Evolutionary conservation across 495 filamentous ascomycete species (phyloP).

Genomic region (Terfezia boudieri): DNA sequence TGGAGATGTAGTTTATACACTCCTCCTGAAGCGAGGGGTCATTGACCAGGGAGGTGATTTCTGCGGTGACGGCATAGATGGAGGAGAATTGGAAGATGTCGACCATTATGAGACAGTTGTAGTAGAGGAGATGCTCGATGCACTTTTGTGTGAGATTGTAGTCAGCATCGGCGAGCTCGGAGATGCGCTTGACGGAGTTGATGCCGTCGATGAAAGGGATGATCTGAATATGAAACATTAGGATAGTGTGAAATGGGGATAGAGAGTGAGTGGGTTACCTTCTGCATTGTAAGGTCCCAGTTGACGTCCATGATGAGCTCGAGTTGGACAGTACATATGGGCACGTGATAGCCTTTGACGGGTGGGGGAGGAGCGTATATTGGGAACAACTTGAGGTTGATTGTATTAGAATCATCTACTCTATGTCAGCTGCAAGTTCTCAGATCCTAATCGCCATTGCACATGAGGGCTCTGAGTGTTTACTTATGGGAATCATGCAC

Average conservation of each 20-base stretch:
- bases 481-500: constrained; percentile 87
- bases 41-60: constrained; percentile 49
- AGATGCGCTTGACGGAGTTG: constrained; percentile 64
- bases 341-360: constrained; percentile 71
- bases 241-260: not conserved
- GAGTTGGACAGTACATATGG: constrained; percentile 66
- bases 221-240: constrained; percentile 26
- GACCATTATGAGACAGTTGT: constrained; percentile 63
- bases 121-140: constrained; percentile 72
- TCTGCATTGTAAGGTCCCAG: constrained; percentile 78
- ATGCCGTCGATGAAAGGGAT: constrained; percentile 74
- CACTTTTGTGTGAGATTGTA: constrained; percentile 63
- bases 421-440: not conserved
- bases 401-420: constrained; percentile 70
- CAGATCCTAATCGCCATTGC: not conserved
- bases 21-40: constrained; percentile 57
- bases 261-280: constrained; percentile 20
- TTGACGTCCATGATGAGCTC: constrained; percentile 53
- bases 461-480: constrained; percentile 6
- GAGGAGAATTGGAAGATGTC: constrained; percentile 85
- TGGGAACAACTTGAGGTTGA: constrained; percentile 91
- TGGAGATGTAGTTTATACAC: constrained; percentile 57
- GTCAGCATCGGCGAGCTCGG: constrained; percentile 62
- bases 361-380: constrained; percentile 53
- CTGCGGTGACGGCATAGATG: constrained; percentile 65